These are phyloP conservation scores for Salvia rosmarinus DNA, from an alignment of 257 asterid species.

Conservation along the genomic window DNA sequence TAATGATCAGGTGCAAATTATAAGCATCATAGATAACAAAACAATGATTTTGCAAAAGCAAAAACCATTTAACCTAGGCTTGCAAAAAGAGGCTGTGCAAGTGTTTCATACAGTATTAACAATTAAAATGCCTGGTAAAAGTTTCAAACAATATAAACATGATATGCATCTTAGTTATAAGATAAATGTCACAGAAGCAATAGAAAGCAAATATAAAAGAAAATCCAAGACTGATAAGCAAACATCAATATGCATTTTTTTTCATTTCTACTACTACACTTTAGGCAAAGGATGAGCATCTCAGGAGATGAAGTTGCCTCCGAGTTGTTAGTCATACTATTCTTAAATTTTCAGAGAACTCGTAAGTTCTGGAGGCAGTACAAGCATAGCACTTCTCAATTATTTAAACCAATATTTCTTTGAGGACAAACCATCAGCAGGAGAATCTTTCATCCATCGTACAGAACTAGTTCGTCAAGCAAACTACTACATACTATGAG, in stretches of 20 bases:
- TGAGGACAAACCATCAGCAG: background rate
- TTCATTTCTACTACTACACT: background rate
- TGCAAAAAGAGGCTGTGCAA: background rate
- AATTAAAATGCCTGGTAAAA: background rate
- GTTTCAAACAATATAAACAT: background rate
- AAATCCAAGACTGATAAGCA: background rate
- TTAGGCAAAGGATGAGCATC: background rate
- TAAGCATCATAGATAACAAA: constrained; percentile 13
- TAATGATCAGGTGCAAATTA: constrained; percentile 28
- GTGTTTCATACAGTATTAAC: background rate
- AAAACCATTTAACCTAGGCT: background rate
- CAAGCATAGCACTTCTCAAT: background rate
- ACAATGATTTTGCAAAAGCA: background rate
- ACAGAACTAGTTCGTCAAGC: background rate
- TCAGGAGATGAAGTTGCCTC: too few relatives aligned
- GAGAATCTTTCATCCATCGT: background rate
- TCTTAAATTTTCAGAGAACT: background rate
- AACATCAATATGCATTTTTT: background rate
- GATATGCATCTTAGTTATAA: background rate
- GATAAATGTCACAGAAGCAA: background rate
- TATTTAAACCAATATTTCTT: background rate
- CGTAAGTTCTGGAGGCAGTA: background rate
- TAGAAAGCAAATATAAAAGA: background rate
- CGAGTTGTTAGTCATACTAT: background rate
- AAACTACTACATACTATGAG: background rate